Percentiles rank a stretch among this genome's conserved stretches.
Evolutionary conservation across 2,329 filamentous ascomycete genomes (phyloP).

Genomic region (Talaromyces amestolkiae): DNA sequence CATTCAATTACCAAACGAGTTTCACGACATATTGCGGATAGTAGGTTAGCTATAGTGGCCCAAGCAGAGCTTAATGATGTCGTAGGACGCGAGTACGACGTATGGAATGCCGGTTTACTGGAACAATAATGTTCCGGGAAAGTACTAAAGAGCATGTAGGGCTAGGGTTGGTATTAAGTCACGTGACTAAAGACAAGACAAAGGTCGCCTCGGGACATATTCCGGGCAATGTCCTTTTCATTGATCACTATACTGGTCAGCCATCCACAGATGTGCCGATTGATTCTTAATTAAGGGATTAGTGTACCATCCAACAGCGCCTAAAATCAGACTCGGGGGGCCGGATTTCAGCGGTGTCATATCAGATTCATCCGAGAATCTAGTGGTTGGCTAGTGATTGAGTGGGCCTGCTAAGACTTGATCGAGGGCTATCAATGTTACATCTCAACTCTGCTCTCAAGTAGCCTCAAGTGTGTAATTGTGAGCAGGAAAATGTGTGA

Average conservation of each 20-base stretch:
- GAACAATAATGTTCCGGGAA: too few relatives aligned
- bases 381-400: constrained; percentile 5
- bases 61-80: background rate
- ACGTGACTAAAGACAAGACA: background rate
- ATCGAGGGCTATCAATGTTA: background rate
- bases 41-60: background rate
- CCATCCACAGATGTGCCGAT: background rate
- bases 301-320: background rate
- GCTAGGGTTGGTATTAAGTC: background rate
- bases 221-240: background rate
- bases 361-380: background rate
- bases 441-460: background rate
- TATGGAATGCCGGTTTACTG: too few relatives aligned
- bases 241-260: background rate
- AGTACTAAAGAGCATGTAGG: background rate
- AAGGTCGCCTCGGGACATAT: background rate
- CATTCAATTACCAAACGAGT: too few relatives aligned
- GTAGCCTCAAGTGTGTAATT: background rate
- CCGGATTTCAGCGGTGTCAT: constrained; percentile 2
- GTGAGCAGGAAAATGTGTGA: background rate
- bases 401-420: constrained; percentile 1
- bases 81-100: too few relatives aligned
- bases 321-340: background rate
- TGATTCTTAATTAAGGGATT: background rate
- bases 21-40: background rate